phyloP scores from a whole-genome alignment of 2,329 filamentous ascomycete genomes.

The Alternaria alternata region DNA sequence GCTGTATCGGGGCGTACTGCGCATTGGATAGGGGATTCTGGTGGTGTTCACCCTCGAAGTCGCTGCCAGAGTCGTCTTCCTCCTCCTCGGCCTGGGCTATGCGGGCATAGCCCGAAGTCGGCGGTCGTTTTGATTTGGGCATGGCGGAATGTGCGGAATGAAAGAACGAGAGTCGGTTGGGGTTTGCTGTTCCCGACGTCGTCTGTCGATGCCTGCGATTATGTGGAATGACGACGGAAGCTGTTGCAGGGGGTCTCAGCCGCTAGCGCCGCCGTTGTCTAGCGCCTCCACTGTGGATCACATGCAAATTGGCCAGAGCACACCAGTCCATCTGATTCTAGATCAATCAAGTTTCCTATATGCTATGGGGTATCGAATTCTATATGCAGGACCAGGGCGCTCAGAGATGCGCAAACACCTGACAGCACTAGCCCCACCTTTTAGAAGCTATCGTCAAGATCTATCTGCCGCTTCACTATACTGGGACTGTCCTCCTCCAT shows the following conservation, averaged over 20 bases:
- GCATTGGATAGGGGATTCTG: slow-evolving; percentile 48
- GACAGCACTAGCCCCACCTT: neutral
- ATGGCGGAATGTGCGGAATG: slow-evolving; percentile 25
- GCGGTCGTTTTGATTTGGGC: slow-evolving; percentile 49
- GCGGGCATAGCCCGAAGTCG: slow-evolving; percentile 60
- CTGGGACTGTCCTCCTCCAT: slow-evolving; percentile 59
- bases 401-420: neutral
- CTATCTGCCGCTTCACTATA: slow-evolving; percentile 55
- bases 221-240: slow-evolving; percentile 37
- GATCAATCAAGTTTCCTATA: slow-evolving; percentile 2
- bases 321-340: slow-evolving; percentile 14
- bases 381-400: neutral
- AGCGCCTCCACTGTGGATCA: slow-evolving; percentile 13
- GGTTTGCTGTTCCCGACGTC: slow-evolving; percentile 16
- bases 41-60: slow-evolving; percentile 51
- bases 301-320: slow-evolving; percentile 11
- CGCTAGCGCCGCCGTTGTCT: slow-evolving; percentile 21
- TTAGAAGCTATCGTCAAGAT: slow-evolving; percentile 60
- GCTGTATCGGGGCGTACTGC: slow-evolving; percentile 59
- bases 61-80: slow-evolving; percentile 52
- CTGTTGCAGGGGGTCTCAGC: slow-evolving; percentile 27
- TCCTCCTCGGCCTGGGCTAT: slow-evolving; percentile 63
- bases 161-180: slow-evolving; percentile 13
- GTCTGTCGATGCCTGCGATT: slow-evolving; percentile 21
- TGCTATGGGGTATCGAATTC: slow-evolving; percentile 17